Conservation (phyloP, 257 asterid species). For the Nemophila menziesii region DNA sequence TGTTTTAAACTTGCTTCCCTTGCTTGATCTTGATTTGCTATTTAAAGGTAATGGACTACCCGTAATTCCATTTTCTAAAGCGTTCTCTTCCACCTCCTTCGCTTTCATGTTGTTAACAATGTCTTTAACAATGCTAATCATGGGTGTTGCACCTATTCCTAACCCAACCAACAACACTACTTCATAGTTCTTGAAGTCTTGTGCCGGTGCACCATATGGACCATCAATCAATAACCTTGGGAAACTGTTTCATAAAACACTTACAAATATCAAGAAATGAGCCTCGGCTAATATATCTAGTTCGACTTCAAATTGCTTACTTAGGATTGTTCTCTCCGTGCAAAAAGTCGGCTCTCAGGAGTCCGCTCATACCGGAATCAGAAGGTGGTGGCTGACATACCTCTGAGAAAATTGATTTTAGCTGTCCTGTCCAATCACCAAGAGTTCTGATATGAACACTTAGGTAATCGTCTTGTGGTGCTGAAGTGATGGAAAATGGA, state of each 20-base stretch:
- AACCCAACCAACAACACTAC: conserved; percentile 55
- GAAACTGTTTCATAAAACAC: conserved; percentile 24
- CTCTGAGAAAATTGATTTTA: conserved; percentile 12
- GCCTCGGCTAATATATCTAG: no score
- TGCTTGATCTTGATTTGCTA: background rate
- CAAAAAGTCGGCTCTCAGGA: conserved; percentile 18
- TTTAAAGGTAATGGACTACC: background rate
- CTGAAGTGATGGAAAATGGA: conserved; percentile 4
- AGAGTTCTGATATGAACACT: conserved; percentile 14
- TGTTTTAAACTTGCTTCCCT: conserved; percentile 14
- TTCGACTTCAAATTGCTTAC: conserved; percentile 4
- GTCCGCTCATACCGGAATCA: conserved; percentile 25
- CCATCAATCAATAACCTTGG: conserved; percentile 62
- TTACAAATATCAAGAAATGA: background rate
- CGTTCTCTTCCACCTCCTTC: conserved; percentile 10
- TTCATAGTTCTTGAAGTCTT: conserved; percentile 57
- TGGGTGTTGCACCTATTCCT: conserved; percentile 72
- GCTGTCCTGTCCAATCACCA: conserved; percentile 29
- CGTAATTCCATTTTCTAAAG: conserved; percentile 1
- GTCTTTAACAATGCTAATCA: conserved; percentile 69
- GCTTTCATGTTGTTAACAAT: conserved; percentile 46
- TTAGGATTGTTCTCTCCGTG: conserved; percentile 15
- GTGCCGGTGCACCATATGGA: conserved; percentile 79
- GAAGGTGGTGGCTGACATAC: conserved; percentile 19
- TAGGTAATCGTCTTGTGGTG: conserved; percentile 2